Evolutionary conservation across 495 filamentous ascomycete species (phyloP).

Genomic region (Sporormia fimetaria): DNA sequence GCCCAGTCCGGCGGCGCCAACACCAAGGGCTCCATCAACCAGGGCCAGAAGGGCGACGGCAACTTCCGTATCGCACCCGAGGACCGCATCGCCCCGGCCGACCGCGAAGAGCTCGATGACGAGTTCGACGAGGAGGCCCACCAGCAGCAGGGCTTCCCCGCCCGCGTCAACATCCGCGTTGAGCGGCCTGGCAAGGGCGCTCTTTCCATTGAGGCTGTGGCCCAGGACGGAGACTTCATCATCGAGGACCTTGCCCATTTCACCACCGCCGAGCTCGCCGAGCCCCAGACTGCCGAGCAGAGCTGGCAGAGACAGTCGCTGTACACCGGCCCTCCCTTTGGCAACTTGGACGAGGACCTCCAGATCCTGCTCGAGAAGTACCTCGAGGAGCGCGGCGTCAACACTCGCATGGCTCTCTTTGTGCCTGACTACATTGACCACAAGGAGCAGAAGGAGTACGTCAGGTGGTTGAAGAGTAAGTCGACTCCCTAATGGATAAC

Average conservation of each 20-base stretch:
- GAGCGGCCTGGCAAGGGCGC: constrained; percentile 75
- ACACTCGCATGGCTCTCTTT: constrained; percentile 75
- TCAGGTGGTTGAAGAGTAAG: constrained; percentile 73
- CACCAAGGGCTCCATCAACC: constrained; percentile 44
- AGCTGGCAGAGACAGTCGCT: constrained; percentile 59
- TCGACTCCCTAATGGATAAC: constrained; percentile 5
- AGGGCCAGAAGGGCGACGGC: constrained; percentile 37
- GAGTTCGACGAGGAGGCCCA: constrained; percentile 35
- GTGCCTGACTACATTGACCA: constrained; percentile 93
- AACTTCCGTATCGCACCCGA: constrained; percentile 47
- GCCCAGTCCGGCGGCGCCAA: constrained; percentile 42
- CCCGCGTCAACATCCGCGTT: constrained; percentile 72
- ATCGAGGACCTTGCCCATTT: constrained; percentile 91
- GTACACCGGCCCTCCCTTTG: constrained; percentile 88
- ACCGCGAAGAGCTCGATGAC: constrained; percentile 40
- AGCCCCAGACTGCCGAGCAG: constrained; percentile 51
- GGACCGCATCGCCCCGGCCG: constrained; percentile 47
- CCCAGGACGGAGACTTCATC: constrained; percentile 74
- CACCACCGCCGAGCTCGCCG: constrained; percentile 57
- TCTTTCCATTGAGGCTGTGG: constrained; percentile 73
- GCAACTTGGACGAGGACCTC: constrained; percentile 89
- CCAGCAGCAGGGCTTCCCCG: constrained; percentile 53
- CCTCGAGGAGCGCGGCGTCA: constrained; percentile 87
- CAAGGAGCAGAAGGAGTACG: constrained; percentile 99
- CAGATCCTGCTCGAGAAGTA: constrained; percentile 86